Conservation (phyloP, 2,329 filamentous ascomycete species). For the Ascochyta clinopodiicola region DNA sequence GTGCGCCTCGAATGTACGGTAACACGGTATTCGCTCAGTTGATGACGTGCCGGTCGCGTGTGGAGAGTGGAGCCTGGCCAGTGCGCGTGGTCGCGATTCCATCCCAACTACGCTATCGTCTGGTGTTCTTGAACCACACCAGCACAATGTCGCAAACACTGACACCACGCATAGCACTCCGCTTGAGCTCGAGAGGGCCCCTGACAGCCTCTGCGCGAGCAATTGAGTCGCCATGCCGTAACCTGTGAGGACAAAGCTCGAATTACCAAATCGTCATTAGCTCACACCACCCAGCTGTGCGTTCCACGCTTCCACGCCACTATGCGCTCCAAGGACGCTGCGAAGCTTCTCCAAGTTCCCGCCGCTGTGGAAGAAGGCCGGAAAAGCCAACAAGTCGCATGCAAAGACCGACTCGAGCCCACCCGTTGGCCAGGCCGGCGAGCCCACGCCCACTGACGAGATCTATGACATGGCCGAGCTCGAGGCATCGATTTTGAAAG, state of each 20-base stretch:
- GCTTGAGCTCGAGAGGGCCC: slow-evolving; percentile 24
- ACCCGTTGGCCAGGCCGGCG: slow-evolving; percentile 29
- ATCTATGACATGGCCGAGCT: slow-evolving; percentile 67
- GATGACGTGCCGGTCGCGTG: slow-evolving; percentile 1
- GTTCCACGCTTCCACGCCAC: slow-evolving; percentile 9
- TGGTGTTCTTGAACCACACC: neutral
- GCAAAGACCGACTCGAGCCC: slow-evolving; percentile 46
- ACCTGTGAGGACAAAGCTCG: slow-evolving; percentile 29
- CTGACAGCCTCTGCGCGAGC: slow-evolving; percentile 20
- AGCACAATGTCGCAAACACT: slow-evolving; percentile 36
- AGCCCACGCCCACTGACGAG: slow-evolving; percentile 55
- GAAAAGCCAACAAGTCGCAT: slow-evolving; percentile 55
- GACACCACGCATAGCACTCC: slow-evolving; percentile 31
- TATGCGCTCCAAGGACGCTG: slow-evolving; percentile 4
- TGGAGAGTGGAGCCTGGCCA: slow-evolving; percentile 10
- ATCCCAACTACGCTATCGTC: neutral
- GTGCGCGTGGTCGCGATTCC: slow-evolving; percentile 15
- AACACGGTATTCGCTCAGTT: no score
- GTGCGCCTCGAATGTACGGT: no score
- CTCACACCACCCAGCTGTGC: slow-evolving; percentile 14
- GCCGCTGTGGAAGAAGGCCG: slow-evolving; percentile 59
- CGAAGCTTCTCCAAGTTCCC: slow-evolving; percentile 54
- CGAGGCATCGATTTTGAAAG: slow-evolving; percentile 61
- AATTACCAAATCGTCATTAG: neutral
- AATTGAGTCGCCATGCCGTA: slow-evolving; percentile 35